Conservation (phyloP, 805 yeast genomes). For the Nadsonia fulvescens region DNA sequence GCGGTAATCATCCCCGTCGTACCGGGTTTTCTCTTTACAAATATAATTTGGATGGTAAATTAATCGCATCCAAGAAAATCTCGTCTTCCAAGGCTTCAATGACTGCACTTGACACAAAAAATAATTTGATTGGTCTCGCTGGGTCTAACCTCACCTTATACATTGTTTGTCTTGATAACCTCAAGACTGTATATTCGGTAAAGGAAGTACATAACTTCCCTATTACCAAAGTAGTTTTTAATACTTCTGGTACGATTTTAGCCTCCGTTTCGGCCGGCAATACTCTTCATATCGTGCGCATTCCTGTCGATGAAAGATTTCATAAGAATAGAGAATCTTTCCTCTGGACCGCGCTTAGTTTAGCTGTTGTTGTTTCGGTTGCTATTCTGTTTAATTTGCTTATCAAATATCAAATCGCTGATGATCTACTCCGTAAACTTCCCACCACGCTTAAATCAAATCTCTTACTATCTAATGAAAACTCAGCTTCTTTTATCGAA, state of each 20-base stretch:
- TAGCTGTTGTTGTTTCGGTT: too few relatives aligned
- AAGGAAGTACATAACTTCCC: constrained; percentile 61
- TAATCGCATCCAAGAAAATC: constrained; percentile 3
- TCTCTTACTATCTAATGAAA: too few relatives aligned
- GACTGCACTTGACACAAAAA: constrained; percentile 30
- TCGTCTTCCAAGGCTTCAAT: constrained; percentile 9
- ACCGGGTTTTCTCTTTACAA: too few relatives aligned
- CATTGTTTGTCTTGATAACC: constrained; percentile 32
- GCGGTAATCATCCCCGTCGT: constrained; percentile 2
- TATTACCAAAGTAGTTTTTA: constrained; percentile 52
- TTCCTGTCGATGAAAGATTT: constrained; percentile 32
- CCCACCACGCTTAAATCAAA: too few relatives aligned
- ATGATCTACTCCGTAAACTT: too few relatives aligned
- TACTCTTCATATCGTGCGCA: constrained; percentile 40
- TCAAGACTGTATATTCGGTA: constrained; percentile 32
- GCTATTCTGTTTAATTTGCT: too few relatives aligned
- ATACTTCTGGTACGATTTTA: constrained; percentile 45
- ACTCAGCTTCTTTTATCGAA: too few relatives aligned
- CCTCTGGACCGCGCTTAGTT: too few relatives aligned
- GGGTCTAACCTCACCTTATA: constrained; percentile 52
- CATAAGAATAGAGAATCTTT: too few relatives aligned
- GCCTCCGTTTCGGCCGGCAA: constrained; percentile 69
- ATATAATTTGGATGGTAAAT: constrained; percentile 2
- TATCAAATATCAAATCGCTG: too few relatives aligned
- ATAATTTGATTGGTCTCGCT: constrained; percentile 35